Evolutionary conservation across 768 basidiomycete genomes (phyloP).

Genomic region (Leccinum sublutescens): DNA sequence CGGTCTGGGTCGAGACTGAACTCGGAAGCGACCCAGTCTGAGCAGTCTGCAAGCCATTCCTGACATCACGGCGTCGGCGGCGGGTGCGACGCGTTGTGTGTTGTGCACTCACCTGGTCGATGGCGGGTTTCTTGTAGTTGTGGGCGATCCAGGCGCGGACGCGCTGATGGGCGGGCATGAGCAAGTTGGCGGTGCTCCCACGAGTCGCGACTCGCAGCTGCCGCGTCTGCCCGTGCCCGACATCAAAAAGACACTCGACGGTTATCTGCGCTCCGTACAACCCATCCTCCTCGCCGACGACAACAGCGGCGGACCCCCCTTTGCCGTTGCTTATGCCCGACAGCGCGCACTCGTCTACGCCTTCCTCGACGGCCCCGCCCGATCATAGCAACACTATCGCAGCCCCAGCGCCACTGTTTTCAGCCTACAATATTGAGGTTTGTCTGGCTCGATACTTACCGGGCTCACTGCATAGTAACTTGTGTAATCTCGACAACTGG

Average conservation of each 20-base stretch:
- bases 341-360: constrained; percentile 23
- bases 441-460: too few species aligned
- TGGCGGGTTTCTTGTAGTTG: constrained; percentile 56
- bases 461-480: too few species aligned
- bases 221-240: constrained; percentile 66
- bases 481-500: too few species aligned
- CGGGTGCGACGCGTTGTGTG: background rate
- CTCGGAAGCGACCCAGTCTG: constrained; percentile 56
- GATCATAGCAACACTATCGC: constrained; percentile 11
- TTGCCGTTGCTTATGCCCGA: constrained; percentile 27
- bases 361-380: constrained; percentile 12
- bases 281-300: constrained; percentile 63
- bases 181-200: background rate
- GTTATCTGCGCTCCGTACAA: too few species aligned
- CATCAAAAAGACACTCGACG: constrained; percentile 66
- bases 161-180: constrained; percentile 26
- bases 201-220: constrained; percentile 23
- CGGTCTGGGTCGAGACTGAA: constrained; percentile 44
- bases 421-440: too few species aligned
- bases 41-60: constrained; percentile 79
- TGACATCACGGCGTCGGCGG: constrained; percentile 26
- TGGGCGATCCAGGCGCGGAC: constrained; percentile 54
- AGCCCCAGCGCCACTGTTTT: too few species aligned
- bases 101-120: constrained; percentile 53
- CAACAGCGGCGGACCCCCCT: constrained; percentile 50